Conservation (phyloP, 495 filamentous ascomycete species). For the Annulohypoxylon bovei region DNA sequence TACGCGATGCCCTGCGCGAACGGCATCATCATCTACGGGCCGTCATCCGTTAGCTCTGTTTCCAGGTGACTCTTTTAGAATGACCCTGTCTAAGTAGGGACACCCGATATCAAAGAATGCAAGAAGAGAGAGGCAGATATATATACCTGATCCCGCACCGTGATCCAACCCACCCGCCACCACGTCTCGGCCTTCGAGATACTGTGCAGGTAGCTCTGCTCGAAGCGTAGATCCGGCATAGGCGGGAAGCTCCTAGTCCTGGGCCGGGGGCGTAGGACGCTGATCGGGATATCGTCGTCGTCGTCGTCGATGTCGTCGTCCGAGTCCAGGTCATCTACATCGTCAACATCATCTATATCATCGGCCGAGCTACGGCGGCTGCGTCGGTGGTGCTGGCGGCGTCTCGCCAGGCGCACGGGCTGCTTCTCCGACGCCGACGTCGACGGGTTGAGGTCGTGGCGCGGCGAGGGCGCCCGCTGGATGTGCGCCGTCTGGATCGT, state of each 20-base stretch:
- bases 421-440: conserved; percentile 71
- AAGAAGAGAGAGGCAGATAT: background rate
- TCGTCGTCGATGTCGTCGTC: conserved; percentile 47
- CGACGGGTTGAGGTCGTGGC: conserved; percentile 83
- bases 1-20: conserved; percentile 85
- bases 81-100: no score
- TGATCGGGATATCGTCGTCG: conserved; percentile 64
- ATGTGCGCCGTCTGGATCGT: conserved; percentile 83
- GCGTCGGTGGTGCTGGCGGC: conserved; percentile 27
- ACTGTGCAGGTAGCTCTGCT: conserved; percentile 94
- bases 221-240: conserved; percentile 91
- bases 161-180: conserved; percentile 83
- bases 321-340: conserved; percentile 37
- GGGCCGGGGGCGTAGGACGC: conserved; percentile 65
- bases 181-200: conserved; percentile 78
- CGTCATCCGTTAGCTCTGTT: background rate
- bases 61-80: no score
- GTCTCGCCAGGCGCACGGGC: conserved; percentile 48
- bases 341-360: conserved; percentile 23
- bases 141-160: conserved; percentile 83
- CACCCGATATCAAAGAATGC: background rate
- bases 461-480: conserved; percentile 70
- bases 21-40: conserved; percentile 76
- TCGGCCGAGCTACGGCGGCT: conserved; percentile 47
- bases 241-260: conserved; percentile 71